Conservation (phyloP, 768 basidiomycete genomes). For the Pholiota conissans region DNA sequence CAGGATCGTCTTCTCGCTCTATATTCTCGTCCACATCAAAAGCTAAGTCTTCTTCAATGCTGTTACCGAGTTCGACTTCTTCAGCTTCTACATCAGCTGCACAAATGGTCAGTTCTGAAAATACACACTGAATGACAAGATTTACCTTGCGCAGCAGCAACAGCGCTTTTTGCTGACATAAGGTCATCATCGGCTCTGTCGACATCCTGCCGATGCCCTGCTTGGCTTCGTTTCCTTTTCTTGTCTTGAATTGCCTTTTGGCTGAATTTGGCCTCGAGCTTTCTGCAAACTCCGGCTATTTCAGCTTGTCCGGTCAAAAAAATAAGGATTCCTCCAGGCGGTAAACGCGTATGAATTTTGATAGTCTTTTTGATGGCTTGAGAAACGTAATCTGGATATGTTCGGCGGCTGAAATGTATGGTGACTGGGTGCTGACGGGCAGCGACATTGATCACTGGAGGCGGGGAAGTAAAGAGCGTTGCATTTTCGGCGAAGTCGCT, state of each 20-base stretch:
- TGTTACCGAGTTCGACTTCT: conserved; percentile 69
- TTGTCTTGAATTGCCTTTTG: conserved; percentile 58
- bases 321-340: conserved; percentile 89
- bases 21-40: conserved; percentile 67
- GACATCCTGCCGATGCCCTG: conserved; percentile 21
- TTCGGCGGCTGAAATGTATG: conserved; percentile 88
- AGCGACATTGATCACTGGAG: conserved; percentile 89
- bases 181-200: conserved; percentile 24
- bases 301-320: conserved; percentile 97
- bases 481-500: conserved; percentile 89
- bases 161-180: conserved; percentile 19
- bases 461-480: conserved; percentile 75
- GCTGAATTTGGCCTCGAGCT: conserved; percentile 78
- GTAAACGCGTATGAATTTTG: conserved; percentile 91
- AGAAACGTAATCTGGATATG: conserved; percentile 81
- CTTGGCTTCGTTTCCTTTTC: conserved; percentile 34
- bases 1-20: conserved; percentile 70
- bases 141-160: conserved; percentile 53
- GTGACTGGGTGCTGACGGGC: conserved; percentile 96
- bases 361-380: conserved; percentile 88
- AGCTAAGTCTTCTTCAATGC: conserved; percentile 49
- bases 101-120: conserved; percentile 2
- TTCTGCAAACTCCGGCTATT: conserved; percentile 81
- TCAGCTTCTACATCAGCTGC: conserved; percentile 78
- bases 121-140: too few relatives aligned